Evolutionary conservation across 176 grass and related monocot species (phyloP), one percentile per base, ranked within the genome.

Genomic region (Saccharum spontaneum): DNA sequence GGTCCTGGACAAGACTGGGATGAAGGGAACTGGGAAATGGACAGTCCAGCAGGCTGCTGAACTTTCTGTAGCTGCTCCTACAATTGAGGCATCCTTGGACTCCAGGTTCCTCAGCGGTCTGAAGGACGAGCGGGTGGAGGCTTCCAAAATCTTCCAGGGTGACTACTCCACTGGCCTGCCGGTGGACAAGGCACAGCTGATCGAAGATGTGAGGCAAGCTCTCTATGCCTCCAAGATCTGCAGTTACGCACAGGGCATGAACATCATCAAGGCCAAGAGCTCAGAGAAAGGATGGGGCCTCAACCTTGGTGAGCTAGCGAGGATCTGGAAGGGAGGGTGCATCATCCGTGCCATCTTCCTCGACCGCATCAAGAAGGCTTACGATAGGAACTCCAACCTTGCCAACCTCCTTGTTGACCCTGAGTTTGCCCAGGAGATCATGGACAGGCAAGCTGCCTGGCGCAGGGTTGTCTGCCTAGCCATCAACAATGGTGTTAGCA

Each of bases 271-370:
- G 83, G 94, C 88, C 6, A 95, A 95, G 86, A 95, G 91, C 67
- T 57, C 48, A 33, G 91, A 95, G 66, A 95, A 95, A 52, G 88
- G 84, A 48, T 95, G 94, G 94, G 60, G 78, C 20, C 88, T 95
- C 66, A 93, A 92, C 69, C 87, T 95, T 17, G 94, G 94, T 14
- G 94, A 95, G 80, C 86, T 95, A 26, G 94, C 94, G 0, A 93
- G 94, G 85, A 95, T 95, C 76, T 95, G 94, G 94, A 95, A 95
- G 85, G 94, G 94, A 3, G 94, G 94, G 34, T 95, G 94, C 71
- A 95, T 95, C 87, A 95, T 95, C 60, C 90, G 94, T 0, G 91
- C 94, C 54, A 95, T 92, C 79, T 95, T 95, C 82, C 87, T 95
- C 0, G 94, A 95, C 73, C 91, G 94, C 83, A 95, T 95, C 72